Base-by-base conservation (phyloP, 345 rosid genomes). In the Viola odorata region DNA sequence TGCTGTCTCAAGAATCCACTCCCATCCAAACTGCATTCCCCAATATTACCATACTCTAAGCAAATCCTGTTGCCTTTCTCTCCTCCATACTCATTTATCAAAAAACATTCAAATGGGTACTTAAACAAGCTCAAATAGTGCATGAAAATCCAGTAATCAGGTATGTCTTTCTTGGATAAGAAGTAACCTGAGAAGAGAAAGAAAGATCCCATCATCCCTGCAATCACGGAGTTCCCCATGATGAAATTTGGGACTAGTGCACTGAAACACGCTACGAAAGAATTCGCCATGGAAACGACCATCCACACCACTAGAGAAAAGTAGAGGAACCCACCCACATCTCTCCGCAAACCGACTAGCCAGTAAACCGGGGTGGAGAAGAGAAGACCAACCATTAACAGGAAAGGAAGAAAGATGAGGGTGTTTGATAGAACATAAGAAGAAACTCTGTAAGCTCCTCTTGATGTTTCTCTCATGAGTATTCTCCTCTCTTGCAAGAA, bases 1-100 rank as follows among this genome's bases (percentile, higher is more conserved):
- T 84, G 96, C 59, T 85, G 85, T 50, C 63, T 63, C 38, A 89
- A 61, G 81, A 85, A 85, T 57, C 55, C 83, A 45, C 67, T 69
- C 38, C 88, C 87, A 48, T 57, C 48, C 62, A 78, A 70, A 17
- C 49, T 60, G 66, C 86, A 85, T 23, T 61, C 68, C 9, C 79
- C 81, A 23, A n/a, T n/a, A n/a, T 63, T n/a, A 44, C 72, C 59
- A 44, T 61, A 53, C 7, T 73, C 75, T 8, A 85, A 8, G 75
- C 88, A 85, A 53, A 63, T 80, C 47, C 53, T 65, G 11, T 45
- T 61, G 7, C 86, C 88, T 57, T 61, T 53, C 12, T 78, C 75
- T 57, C 85, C 89, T 65, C 89, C 89, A 59, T 78, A 45, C 12
- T 45, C 50, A 45, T 45, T 45, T 45, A 4, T 5, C 5, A 45